Conservation (phyloP, 2,329 filamentous ascomycete genomes). For the Rhynchosporium graminicola region DNA sequence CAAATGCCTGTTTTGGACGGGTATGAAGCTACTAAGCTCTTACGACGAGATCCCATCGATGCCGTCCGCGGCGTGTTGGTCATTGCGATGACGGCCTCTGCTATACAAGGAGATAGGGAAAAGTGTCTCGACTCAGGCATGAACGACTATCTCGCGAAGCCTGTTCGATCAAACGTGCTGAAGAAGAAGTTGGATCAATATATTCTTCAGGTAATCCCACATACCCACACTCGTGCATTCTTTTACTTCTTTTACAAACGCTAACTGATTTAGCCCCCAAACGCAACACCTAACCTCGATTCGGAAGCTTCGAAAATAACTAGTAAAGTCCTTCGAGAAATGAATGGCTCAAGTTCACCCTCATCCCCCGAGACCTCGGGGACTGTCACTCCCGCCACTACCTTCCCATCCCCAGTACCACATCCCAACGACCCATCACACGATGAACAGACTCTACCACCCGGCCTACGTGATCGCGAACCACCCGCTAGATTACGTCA, state of each 20-base stretch:
- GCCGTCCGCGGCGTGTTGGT: slow-evolving; percentile 82
- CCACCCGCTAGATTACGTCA: slow-evolving; percentile 1
- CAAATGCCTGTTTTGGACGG: slow-evolving; percentile 95
- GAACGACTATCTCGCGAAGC: slow-evolving; percentile 97
- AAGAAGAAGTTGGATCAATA: slow-evolving; percentile 79
- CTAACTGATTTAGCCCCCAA: slow-evolving; percentile 26
- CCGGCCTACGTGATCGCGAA: background rate
- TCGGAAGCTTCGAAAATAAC: slow-evolving; percentile 33
- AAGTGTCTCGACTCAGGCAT: slow-evolving; percentile 95
- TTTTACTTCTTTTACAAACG: background rate
- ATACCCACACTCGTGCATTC: background rate
- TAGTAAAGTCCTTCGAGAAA: slow-evolving; percentile 28
- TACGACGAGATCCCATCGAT: slow-evolving; percentile 75
- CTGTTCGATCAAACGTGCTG: slow-evolving; percentile 84
- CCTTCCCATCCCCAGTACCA: slow-evolving; percentile 7
- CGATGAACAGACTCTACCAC: background rate
- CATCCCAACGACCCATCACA: background rate
- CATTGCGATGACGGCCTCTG: slow-evolving; percentile 95
- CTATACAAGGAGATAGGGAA: slow-evolving; percentile 91
- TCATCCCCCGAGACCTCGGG: slow-evolving; percentile 1
- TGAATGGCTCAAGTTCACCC: slow-evolving; percentile 20
- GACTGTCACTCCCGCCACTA: slow-evolving; percentile 18
- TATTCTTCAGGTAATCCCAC: slow-evolving; percentile 43
- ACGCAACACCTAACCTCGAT: slow-evolving; percentile 32
- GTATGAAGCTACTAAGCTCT: slow-evolving; percentile 83